Evolutionary conservation across 768 basidiomycete genomes (phyloP).

Genomic region (Auriculariales sp.): DNA sequence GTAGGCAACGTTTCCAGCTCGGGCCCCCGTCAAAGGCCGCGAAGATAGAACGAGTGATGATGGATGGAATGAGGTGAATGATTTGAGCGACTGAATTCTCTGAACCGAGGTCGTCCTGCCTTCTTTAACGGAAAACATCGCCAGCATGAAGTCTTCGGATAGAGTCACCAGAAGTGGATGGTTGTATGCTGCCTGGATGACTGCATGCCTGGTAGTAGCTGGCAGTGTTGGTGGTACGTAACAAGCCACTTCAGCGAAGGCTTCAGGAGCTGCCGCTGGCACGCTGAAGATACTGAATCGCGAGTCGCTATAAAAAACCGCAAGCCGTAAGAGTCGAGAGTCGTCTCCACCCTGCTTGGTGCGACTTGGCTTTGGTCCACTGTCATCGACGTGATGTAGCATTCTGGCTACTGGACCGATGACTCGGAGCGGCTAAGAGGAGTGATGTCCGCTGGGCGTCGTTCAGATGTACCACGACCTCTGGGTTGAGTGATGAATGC

Average conservation of each 20-base stretch:
- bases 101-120: slow-evolving; percentile 38
- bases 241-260: slow-evolving; percentile 26
- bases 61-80: slow-evolving; percentile 69
- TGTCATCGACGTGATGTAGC: slow-evolving; percentile 47
- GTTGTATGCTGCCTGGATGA: slow-evolving; percentile 58
- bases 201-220: slow-evolving; percentile 23
- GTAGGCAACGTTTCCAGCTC: slow-evolving; percentile 23
- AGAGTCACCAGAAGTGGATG: slow-evolving; percentile 66
- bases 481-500: slow-evolving; percentile 8
- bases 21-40: slow-evolving; percentile 25
- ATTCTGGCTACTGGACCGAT: too few relatives aligned
- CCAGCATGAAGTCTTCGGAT: slow-evolving; percentile 49
- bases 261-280: slow-evolving; percentile 27
- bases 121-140: slow-evolving; percentile 52
- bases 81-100: slow-evolving; percentile 44
- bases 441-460: too few relatives aligned
- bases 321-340: slow-evolving; percentile 26
- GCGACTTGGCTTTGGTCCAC: slow-evolving; percentile 41
- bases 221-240: slow-evolving; percentile 29
- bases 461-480: slow-evolving; percentile 19
- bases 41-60: slow-evolving; percentile 66
- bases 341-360: slow-evolving; percentile 10
- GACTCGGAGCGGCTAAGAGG: too few relatives aligned
- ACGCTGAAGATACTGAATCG: slow-evolving; percentile 48
- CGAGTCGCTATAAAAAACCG: slow-evolving; percentile 51